Evolutionary conservation across 2,329 filamentous ascomycete species (phyloP), one percentile per base, ranked within the genome.

Genomic region (Paramyrothecium sp.): DNA sequence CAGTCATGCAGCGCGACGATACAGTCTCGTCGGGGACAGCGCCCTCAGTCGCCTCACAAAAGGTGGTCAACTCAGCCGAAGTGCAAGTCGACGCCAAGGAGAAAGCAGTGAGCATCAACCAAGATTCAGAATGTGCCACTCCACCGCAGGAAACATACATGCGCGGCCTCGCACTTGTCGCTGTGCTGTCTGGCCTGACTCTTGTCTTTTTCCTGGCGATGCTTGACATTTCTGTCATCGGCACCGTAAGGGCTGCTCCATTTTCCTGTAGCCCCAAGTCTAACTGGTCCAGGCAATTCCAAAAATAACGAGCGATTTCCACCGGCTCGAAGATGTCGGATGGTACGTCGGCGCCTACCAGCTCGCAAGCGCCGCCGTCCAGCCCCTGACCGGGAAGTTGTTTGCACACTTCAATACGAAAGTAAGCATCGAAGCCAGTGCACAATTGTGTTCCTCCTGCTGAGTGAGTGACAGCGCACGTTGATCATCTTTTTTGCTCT

Each of bases 331-430:
- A 12, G 81, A 84, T 60, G 75, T 84, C 7, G 81, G 80, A 20
- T 84, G 82, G 81, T 84, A 84, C 60, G 76, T 73, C 2, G 76
- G 75, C 48, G 77, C 77, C 20, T 81, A 80, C 61, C 73, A 76
- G 33, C 70, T 83, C 46, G 67, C 74, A 21, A 78, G 68, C 54
- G 73, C 77, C n/a, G 73, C 78, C 2, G 61, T 83, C 2, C 79
- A 81, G 58, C 80, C 80, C 2, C 68, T 83, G 4, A 74, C 76
- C 0, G 81, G 81, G 1, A 82, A 78, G 60, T 55, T 84, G 0
- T 84, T 80, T 59, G 74, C 70, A 1, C 67, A 78, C 48, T 79
- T 82, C 55, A 72, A 60, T 21, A 65, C 68, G 10, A 77, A 80
- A 68, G 76, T 74, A 53, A 8, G 62, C 11, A 19, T 48, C 12